Conservation (phyloP, 306 rosid genomes). For the Sesbania bispinosa region DNA sequence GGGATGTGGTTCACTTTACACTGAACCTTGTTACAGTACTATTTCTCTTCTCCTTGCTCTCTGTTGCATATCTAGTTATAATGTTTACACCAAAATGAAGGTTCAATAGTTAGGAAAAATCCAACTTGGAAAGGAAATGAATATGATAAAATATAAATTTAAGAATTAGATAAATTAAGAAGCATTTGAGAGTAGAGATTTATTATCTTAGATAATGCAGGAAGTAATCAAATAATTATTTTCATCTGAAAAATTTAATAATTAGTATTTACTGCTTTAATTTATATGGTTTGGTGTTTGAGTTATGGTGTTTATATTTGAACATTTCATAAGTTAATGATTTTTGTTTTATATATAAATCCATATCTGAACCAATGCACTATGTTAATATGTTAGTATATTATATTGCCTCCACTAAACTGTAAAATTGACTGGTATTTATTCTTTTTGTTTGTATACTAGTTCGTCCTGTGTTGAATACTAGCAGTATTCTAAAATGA, state of each 20-base stretch:
- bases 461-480: background rate
- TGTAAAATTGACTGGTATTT: background rate
- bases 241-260: background rate
- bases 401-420: background rate
- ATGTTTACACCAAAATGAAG: background rate
- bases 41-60: background rate
- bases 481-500: background rate
- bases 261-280: background rate
- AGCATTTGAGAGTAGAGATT: background rate
- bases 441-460: background rate
- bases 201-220: background rate
- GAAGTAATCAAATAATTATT: background rate
- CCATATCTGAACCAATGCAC: background rate
- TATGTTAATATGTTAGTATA: background rate
- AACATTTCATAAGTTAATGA: no score
- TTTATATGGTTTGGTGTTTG: background rate
- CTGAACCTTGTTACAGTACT: background rate
- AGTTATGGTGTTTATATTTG: background rate
- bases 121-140: background rate
- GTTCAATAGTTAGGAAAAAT: background rate
- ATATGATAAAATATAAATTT: no score
- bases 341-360: no score
- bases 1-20: background rate
- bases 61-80: background rate
- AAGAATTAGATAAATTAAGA: background rate